phyloP scores from a whole-genome alignment of 495 filamentous ascomycete species.

The Annulohypoxylon maeteangense region DNA sequence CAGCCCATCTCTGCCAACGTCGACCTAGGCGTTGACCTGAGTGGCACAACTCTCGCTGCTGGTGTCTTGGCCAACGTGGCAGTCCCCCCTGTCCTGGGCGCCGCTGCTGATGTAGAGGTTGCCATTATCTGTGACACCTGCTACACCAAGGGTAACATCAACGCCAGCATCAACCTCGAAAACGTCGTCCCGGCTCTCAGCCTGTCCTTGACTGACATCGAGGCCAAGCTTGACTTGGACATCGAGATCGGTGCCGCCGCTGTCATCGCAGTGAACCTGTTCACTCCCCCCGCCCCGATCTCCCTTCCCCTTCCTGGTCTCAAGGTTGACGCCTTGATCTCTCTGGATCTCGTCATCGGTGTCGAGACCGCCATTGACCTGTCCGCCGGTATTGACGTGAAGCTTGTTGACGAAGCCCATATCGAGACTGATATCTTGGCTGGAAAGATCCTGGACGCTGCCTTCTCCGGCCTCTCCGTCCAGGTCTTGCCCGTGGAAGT shows the following conservation, averaged over 20 bases:
- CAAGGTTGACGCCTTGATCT: slow-evolving; percentile 52
- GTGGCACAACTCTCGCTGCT: slow-evolving; percentile 39
- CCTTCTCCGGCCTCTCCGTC: slow-evolving; percentile 45
- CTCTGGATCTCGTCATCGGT: slow-evolving; percentile 55
- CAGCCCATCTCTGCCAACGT: slow-evolving; percentile 43
- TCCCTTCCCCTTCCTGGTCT: slow-evolving; percentile 49
- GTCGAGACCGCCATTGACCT: slow-evolving; percentile 53
- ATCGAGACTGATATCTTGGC: slow-evolving; percentile 53
- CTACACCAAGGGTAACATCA: slow-evolving; percentile 50
- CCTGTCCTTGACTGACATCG: slow-evolving; percentile 47
- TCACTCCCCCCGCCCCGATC: slow-evolving; percentile 44
- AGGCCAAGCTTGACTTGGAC: slow-evolving; percentile 52
- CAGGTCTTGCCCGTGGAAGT: slow-evolving; percentile 49
- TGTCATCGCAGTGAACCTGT: slow-evolving; percentile 51
- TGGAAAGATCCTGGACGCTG: slow-evolving; percentile 52
- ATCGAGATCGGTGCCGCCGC: slow-evolving; percentile 49
- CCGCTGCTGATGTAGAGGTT: slow-evolving; percentile 42
- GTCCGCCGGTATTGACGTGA: slow-evolving; percentile 54
- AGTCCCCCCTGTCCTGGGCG: slow-evolving; percentile 35
- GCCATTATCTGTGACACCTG: slow-evolving; percentile 48
- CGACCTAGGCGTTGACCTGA: slow-evolving; percentile 42
- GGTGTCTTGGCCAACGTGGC: slow-evolving; percentile 42
- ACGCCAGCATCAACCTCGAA: slow-evolving; percentile 47
- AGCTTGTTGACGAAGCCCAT: slow-evolving; percentile 51
- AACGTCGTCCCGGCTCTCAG: slow-evolving; percentile 48